Conservation (phyloP, 78 protist species). For the slime mould (Dictyostelium discoideum) region dicty_2.7 NC_007090.3:5125501-5126000, state of each 20-base stretch:
- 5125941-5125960: conserved; percentile 43
- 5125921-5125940: conserved; percentile 23
- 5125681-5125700: conserved; percentile 16
- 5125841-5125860: not conserved
- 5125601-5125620: conserved; percentile 28
- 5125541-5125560: conserved; percentile 54
- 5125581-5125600: not conserved
- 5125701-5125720: conserved; percentile 1
- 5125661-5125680: conserved; percentile 2
- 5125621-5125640: not conserved
- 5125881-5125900: conserved; percentile 65
- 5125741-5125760: conserved; percentile 62
- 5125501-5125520: conserved; percentile 7
- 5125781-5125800: conserved; percentile 59
- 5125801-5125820: conserved; percentile 55
- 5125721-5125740: conserved; percentile 72
- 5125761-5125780: conserved; percentile 36
- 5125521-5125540: conserved; percentile 60
- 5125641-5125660: not conserved
- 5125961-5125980: conserved; percentile 13
- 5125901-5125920: conserved; percentile 14
- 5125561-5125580: conserved; percentile 36
- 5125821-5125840: conserved; percentile 39
- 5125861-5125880: conserved; percentile 16
- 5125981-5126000: not conserved